Base-by-base conservation (phyloP, 192 early-diverging fungal species). In the Coemansia sp. region DNA sequence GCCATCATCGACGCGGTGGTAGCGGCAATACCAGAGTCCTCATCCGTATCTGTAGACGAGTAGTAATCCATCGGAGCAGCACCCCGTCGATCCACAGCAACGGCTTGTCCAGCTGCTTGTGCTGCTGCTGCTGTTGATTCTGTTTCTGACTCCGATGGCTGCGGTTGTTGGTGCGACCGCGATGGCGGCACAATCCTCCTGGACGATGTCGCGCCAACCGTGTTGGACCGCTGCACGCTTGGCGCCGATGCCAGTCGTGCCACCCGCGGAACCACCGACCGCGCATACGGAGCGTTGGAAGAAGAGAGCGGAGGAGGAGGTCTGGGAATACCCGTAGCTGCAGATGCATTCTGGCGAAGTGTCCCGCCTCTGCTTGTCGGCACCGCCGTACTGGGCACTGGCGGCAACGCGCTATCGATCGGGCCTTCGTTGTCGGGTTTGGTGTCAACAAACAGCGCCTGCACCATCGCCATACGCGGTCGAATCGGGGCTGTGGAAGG, bases 21-120 rank as follows among this genome's bases (percentile, higher is more conserved):
- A 0, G 77, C 77, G 2, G 77, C 77, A 19, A 80, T 80, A 0
- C 77, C 77, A 18, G 56, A 32, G 18, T 80, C 77, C 43, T 74
- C 72, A 26, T 80, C 77, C 2, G 77, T 80, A n/a, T 74, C 72
- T 8, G 51, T 66, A 5, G 51, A 26, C 6, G 51, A 54, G 7
- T 19, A 54, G 8, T 54, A 19, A 26, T 26, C 26, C 26, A 26
- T 26, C 26, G 26, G 26, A 26, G 26, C 26, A 26, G 26, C 26
- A 26, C 26, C 26, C 26, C 26, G 26, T 26, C 1, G 26, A 26
- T 26, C 26, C 26, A 3, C 26, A 26, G 3, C 26, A 26, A 26
- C 26, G 26, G 26, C 0, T 26, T 0, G 26, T 3, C 26, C 26
- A 26, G 26, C 26, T 3, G 3, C 1, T 26, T 26, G 26, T 26